Evolutionary conservation across 305 asterid genomes (phyloP).

Genomic region (Fraxinus latifolia): DNA sequence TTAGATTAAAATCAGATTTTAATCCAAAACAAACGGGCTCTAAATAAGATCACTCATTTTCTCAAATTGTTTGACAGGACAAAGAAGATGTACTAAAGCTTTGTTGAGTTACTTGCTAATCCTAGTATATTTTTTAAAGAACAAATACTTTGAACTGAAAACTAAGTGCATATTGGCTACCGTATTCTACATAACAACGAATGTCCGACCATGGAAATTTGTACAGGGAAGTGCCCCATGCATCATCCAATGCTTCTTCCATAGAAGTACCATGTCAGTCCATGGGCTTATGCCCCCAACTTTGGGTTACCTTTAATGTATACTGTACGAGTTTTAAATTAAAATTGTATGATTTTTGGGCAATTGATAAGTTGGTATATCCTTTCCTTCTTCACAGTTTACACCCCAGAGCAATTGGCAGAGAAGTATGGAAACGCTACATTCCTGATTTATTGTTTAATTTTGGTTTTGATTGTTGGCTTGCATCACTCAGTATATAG

Average conservation of each 20-base stretch:
- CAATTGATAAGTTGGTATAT: neutral
- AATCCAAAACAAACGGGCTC: too few relatives aligned
- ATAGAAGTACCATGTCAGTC: neutral
- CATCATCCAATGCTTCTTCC: neutral
- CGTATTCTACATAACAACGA: neutral
- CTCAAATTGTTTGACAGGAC: neutral
- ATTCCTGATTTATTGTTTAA: constrained; percentile 80
- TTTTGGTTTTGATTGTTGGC: constrained; percentile 66
- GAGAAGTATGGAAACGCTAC: constrained; percentile 77
- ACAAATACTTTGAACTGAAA: neutral
- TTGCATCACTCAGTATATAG: constrained; percentile 72
- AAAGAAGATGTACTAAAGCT: neutral
- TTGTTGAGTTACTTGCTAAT: neutral
- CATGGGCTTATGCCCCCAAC: constrained; percentile 17
- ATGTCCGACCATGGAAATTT: neutral
- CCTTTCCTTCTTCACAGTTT: constrained; percentile 50
- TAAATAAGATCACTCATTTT: neutral
- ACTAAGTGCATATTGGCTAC: neutral
- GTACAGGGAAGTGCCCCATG: constrained; percentile 8
- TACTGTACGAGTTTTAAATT: neutral
- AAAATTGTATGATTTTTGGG: constrained; percentile 4
- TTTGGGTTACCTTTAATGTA: constrained; percentile 2
- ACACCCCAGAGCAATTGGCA: constrained; percentile 89
- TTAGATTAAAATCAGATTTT: too few relatives aligned
- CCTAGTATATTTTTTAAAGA: neutral